These are phyloP conservation scores for Pseudogymnoascus sp. DNA, from an alignment of 2,329 filamentous ascomycete species.

Conservation along the genomic window DNA sequence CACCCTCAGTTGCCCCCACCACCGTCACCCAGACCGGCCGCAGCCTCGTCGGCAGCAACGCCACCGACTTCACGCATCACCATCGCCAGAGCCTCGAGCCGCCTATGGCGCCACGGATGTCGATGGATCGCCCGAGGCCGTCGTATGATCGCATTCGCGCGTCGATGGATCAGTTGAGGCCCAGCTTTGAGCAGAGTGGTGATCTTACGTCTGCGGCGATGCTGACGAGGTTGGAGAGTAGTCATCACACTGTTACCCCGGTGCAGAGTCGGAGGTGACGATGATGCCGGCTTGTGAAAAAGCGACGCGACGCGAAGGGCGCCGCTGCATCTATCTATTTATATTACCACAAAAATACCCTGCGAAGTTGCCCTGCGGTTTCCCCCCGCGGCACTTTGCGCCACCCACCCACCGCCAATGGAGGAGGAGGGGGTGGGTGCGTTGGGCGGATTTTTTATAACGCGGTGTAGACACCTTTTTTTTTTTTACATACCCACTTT, in stretches of 20 bases:
- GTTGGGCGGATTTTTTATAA: neutral
- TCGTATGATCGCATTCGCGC: conserved; percentile 83
- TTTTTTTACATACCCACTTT: neutral
- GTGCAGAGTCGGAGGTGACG: conserved; percentile 18
- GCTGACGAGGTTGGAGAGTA: conserved; percentile 75
- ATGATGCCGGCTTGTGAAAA: neutral
- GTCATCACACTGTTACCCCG: conserved; percentile 34
- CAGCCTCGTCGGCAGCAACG: conserved; percentile 88
- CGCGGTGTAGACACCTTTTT: neutral
- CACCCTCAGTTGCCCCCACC: conserved; percentile 78
- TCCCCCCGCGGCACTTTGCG: neutral
- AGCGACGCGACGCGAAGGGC: neutral
- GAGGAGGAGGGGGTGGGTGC: too few relatives aligned
- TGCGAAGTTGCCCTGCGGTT: neutral
- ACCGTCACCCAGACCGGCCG: conserved; percentile 68
- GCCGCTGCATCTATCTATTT: neutral
- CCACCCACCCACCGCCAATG: neutral
- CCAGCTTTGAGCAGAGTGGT: conserved; percentile 78
- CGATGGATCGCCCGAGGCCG: conserved; percentile 63
- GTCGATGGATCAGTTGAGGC: conserved; percentile 81
- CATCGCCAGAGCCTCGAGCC: conserved; percentile 57
- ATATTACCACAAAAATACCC: neutral
- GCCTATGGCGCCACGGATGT: conserved; percentile 37
- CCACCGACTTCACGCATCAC: conserved; percentile 74
- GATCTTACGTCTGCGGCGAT: conserved; percentile 90